Percentiles rank a stretch among this genome's conserved stretches.
phyloP scores from a whole-genome alignment of 1,284 basidiomycete species.

The Caloboletus inedulis region DNA sequence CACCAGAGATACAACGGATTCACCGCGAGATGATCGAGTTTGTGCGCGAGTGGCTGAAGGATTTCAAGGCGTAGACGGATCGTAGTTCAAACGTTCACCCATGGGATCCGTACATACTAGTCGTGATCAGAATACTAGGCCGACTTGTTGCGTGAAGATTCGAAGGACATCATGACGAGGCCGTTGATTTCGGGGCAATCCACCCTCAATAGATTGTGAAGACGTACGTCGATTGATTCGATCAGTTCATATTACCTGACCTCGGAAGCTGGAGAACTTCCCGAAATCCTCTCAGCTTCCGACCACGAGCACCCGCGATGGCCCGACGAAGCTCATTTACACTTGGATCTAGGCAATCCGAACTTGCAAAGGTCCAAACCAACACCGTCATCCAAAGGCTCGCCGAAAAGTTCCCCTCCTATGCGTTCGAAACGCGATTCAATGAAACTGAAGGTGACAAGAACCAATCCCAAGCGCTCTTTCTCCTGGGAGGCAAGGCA shows the following conservation, averaged over 20 bases:
- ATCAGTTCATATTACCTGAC: not conserved
- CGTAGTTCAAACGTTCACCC: not conserved
- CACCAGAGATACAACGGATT: constrained; percentile 74
- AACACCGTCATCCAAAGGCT: constrained; percentile 67
- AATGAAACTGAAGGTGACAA: constrained; percentile 93
- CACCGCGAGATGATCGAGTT: constrained; percentile 81
- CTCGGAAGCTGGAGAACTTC: not conserved
- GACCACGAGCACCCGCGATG: constrained; percentile 14
- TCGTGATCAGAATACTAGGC: not conserved
- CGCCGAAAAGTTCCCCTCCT: constrained; percentile 43
- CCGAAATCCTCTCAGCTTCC: not conserved
- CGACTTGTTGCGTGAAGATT: not conserved
- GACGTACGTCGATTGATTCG: not conserved
- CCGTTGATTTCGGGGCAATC: not conserved
- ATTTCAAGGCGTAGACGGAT: constrained; percentile 39
- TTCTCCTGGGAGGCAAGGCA: constrained; percentile 80
- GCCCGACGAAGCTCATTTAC: constrained; percentile 41
- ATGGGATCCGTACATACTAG: not conserved
- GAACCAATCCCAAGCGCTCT: constrained; percentile 81
- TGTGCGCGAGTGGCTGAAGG: constrained; percentile 78
- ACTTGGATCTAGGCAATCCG: constrained; percentile 82
- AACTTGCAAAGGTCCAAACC: constrained; percentile 86
- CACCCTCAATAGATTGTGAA: not conserved
- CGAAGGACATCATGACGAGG: not conserved
- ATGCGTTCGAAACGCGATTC: constrained; percentile 70